Conservation (phyloP, 768 basidiomycete genomes). For the Mycena belliarum region DNA sequence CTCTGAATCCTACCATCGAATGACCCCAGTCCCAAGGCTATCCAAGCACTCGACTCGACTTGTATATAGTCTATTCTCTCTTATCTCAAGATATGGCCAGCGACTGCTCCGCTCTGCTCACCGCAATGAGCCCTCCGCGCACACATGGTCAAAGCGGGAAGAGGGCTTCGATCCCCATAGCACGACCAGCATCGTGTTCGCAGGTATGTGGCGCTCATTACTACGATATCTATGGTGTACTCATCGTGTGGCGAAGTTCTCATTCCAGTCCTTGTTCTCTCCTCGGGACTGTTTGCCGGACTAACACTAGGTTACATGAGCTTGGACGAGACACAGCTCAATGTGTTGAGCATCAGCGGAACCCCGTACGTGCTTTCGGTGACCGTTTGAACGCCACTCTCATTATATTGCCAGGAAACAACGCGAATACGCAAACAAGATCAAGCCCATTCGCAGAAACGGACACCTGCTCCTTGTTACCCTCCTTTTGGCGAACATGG, state of each 20-base stretch:
- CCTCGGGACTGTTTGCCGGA: conserved; percentile 89
- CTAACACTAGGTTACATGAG: conserved; percentile 92
- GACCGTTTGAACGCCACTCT: background rate
- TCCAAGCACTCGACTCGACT: conserved; percentile 44
- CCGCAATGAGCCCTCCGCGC: conserved; percentile 9
- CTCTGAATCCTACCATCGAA: conserved; percentile 30
- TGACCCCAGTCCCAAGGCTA: conserved; percentile 36
- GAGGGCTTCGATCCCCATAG: conserved; percentile 33
- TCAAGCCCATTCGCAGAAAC: conserved; percentile 83
- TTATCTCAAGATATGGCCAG: conserved; percentile 47
- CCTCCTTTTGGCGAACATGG: conserved; percentile 86
- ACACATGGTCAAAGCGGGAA: conserved; percentile 28
- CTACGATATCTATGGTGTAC: background rate
- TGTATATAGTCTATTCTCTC: conserved; percentile 43
- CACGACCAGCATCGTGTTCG: conserved; percentile 40
- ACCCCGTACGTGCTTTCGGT: conserved; percentile 57
- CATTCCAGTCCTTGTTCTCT: conserved; percentile 80
- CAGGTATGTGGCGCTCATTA: conserved; percentile 9
- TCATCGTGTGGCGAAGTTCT: conserved; percentile 36
- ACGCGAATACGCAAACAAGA: conserved; percentile 78
- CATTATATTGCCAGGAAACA: conserved; percentile 61
- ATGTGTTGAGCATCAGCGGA: conserved; percentile 83
- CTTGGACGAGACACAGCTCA: conserved; percentile 89
- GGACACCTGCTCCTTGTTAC: conserved; percentile 84
- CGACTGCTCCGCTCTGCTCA: conserved; percentile 31